Percentiles rank a stretch among this genome's conserved stretches.
phyloP scores from a whole-genome alignment of 176 grass and related monocot species.

The Phragmites australis region DNA sequence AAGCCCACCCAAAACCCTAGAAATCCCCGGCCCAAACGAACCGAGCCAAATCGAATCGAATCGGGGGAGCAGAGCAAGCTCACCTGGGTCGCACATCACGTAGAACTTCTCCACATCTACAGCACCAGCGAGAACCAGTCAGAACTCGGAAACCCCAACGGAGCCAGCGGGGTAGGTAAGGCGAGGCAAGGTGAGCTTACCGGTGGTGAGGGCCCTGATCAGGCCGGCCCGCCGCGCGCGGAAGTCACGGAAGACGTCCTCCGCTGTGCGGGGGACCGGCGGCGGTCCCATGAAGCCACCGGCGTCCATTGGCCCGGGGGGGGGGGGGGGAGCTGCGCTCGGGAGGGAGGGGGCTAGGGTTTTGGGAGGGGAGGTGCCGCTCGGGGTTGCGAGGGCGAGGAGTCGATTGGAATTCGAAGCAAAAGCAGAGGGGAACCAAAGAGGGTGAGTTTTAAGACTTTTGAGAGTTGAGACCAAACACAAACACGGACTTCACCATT shows the following conservation, averaged over 20 bases:
- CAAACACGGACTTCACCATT: too few species aligned
- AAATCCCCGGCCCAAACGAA: neutral
- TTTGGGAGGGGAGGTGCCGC: neutral
- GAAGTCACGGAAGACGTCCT: constrained; percentile 69
- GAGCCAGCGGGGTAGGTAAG: neutral
- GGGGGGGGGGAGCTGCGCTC: neutral
- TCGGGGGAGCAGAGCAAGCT: neutral
- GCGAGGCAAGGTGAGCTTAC: constrained; percentile 1
- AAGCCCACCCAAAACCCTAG: neutral
- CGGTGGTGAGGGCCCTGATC: constrained; percentile 64
- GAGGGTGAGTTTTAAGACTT: too few species aligned
- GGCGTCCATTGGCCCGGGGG: constrained; percentile 21
- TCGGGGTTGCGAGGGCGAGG: neutral
- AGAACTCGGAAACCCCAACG: neutral
- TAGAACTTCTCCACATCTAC: constrained; percentile 66
- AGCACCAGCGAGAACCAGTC: constrained; percentile 4
- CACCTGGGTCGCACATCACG: constrained; percentile 64
- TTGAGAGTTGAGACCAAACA: too few species aligned
- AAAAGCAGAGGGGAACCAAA: too few species aligned
- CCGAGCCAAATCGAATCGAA: neutral
- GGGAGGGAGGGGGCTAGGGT: neutral
- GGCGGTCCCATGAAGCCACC: constrained; percentile 32
- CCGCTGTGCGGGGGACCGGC: constrained; percentile 44
- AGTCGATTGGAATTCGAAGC: neutral
- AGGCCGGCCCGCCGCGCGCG: constrained; percentile 58